Evolutionary conservation across 2,329 filamentous ascomycete genomes (phyloP).

Genomic region (Ustulina deusta): DNA sequence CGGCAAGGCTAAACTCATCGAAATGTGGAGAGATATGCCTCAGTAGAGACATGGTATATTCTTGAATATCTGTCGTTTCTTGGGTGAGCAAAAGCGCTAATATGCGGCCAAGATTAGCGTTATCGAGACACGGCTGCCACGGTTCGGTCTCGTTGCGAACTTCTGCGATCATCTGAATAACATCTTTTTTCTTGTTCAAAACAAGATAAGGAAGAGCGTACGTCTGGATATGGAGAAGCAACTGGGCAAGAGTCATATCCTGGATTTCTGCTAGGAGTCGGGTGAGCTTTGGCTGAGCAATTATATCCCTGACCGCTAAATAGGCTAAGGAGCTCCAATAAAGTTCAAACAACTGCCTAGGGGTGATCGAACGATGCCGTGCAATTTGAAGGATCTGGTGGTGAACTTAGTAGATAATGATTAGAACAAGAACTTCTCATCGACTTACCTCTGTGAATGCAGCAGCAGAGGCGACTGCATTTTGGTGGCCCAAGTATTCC

Average conservation of each 20-base stretch:
- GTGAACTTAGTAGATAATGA: slow-evolving; percentile 14
- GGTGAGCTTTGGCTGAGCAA: slow-evolving; percentile 82
- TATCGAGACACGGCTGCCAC: slow-evolving; percentile 66
- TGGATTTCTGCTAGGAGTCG: slow-evolving; percentile 85
- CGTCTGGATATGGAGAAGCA: slow-evolving; percentile 80
- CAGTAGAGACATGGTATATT: slow-evolving; percentile 75
- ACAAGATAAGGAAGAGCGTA: slow-evolving; percentile 90
- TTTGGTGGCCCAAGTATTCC: slow-evolving; percentile 87
- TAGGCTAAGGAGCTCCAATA: slow-evolving; percentile 92
- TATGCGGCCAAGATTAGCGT: slow-evolving; percentile 67
- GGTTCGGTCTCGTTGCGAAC: slow-evolving; percentile 77
- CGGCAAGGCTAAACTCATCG: slow-evolving; percentile 71
- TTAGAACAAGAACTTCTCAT: neutral
- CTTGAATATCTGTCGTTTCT: slow-evolving; percentile 68
- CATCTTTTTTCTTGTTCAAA: slow-evolving; percentile 78
- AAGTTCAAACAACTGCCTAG: slow-evolving; percentile 79
- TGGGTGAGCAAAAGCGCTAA: slow-evolving; percentile 71
- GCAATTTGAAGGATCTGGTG: slow-evolving; percentile 75
- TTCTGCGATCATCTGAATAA: slow-evolving; percentile 84
- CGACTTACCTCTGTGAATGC: slow-evolving; percentile 80
- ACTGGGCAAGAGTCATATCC: slow-evolving; percentile 77
- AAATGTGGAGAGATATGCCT: slow-evolving; percentile 78
- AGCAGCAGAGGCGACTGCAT: slow-evolving; percentile 80
- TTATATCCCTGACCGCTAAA: slow-evolving; percentile 83
- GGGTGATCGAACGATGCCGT: slow-evolving; percentile 69